Conservation (phyloP, 306 rosid species). For the Vigna radiata region DNA sequence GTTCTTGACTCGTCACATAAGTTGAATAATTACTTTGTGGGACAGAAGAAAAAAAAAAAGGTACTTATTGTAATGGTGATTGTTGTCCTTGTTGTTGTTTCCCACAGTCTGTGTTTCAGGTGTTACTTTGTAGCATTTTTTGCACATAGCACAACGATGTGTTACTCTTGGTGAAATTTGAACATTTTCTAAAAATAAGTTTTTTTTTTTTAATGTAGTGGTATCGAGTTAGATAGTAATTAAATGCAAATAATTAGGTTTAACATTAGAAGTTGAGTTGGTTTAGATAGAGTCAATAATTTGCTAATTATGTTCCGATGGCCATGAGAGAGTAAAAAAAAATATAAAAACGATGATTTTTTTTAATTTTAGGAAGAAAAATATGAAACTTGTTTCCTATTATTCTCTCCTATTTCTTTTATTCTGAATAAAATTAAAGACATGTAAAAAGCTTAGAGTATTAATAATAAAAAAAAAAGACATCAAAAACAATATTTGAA, state of each 20-base stretch:
- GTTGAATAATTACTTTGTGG: constrained; percentile 11
- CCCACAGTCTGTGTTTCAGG: background rate
- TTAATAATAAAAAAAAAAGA: no score
- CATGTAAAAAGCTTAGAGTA: no score
- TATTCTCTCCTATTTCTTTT: no score
- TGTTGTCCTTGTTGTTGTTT: constrained; percentile 12
- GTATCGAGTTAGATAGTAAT: background rate
- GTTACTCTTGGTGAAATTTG: background rate
- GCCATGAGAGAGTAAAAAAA: background rate
- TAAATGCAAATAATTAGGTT: constrained; percentile 4
- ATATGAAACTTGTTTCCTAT: no score
- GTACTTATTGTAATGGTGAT: background rate
- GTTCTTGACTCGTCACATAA: constrained; percentile 2
- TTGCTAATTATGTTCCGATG: background rate
- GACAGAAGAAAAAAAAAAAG: background rate
- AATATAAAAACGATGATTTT: background rate
- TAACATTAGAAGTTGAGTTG: background rate
- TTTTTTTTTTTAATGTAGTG: background rate
- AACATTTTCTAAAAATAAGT: background rate
- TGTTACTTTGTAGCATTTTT: background rate
- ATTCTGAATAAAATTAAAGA: no score
- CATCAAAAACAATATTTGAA: no score
- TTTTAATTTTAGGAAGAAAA: no score
- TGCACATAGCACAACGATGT: background rate
- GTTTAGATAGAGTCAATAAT: background rate